A percentile compares a stretch with the other conserved stretches of the same genome.
Conservation (phyloP, 2,329 filamentous ascomycete genomes). For the Cladosporium sp. region DNA sequence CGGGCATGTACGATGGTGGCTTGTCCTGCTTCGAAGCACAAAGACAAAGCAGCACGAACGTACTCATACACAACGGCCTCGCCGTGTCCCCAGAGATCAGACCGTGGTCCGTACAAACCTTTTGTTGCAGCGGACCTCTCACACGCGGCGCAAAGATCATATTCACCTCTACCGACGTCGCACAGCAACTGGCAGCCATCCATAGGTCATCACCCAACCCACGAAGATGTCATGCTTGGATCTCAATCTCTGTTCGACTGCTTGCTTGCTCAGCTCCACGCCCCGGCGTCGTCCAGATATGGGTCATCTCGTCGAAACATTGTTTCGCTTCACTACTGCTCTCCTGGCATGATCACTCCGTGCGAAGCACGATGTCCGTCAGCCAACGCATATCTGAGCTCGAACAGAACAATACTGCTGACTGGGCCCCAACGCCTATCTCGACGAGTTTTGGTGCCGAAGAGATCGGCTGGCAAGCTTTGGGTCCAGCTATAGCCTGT, state of each 20-base stretch:
- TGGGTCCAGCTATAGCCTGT: constrained; percentile 30
- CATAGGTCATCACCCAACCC: not conserved
- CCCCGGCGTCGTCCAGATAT: not conserved
- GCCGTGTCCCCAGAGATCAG: not conserved
- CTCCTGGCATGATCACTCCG: not conserved
- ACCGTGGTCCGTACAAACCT: constrained; percentile 1
- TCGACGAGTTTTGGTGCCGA: constrained; percentile 15
- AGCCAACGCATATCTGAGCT: not conserved
- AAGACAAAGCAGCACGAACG: not conserved
- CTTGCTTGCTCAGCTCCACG: not conserved
- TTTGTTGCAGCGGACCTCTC: not conserved
- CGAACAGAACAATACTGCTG: not conserved
- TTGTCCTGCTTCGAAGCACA: not conserved
- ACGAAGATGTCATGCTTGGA: not conserved
- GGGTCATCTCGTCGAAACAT: not conserved
- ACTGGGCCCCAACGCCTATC: constrained; percentile 6
- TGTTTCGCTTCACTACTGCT: not conserved
- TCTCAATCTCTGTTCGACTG: not conserved
- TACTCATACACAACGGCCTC: not conserved
- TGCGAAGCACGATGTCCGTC: not conserved
- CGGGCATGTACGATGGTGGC: not conserved
- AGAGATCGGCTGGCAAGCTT: constrained; percentile 28
- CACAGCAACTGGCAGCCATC: not conserved
- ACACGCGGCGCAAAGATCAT: not conserved
- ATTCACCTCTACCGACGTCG: not conserved